These are phyloP conservation scores for Aureobasidium pullulans DNA, from an alignment of 2,329 filamentous ascomycete species.

Conservation along the genomic window DNA sequence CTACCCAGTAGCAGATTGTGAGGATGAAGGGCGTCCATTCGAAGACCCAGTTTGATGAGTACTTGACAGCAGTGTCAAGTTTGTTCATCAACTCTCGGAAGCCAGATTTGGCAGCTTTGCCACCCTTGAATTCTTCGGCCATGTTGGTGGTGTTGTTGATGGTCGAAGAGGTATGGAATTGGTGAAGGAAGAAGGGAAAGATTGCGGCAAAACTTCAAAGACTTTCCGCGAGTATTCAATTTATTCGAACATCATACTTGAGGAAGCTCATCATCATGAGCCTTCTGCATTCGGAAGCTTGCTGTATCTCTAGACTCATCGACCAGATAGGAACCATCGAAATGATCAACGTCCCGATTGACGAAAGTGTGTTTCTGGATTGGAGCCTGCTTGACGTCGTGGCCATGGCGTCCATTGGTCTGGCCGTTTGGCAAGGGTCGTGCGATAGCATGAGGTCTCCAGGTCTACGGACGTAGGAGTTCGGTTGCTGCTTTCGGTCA, in stretches of 20 bases:
- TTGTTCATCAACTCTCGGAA: background rate
- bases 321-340: background rate
- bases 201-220: conserved; percentile 1
- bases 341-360: conserved; percentile 3
- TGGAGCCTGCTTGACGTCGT: background rate
- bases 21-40: conserved; percentile 26
- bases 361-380: background rate
- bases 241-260: background rate
- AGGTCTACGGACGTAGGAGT: background rate
- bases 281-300: background rate
- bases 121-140: conserved; percentile 6
- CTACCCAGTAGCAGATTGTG: conserved; percentile 24
- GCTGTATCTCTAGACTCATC: conserved; percentile 1
- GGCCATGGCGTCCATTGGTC: background rate
- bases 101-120: background rate
- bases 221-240: conserved; percentile 2
- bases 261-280: background rate
- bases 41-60: conserved; percentile 24
- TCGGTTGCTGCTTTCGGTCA: background rate
- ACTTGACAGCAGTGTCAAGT: background rate
- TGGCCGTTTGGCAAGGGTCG: background rate
- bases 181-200: background rate
- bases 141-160: background rate
- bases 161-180: background rate
- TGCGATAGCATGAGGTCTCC: background rate